Conservation (phyloP, 1,284 basidiomycete genomes). For the Wallemia hederae region DNA sequence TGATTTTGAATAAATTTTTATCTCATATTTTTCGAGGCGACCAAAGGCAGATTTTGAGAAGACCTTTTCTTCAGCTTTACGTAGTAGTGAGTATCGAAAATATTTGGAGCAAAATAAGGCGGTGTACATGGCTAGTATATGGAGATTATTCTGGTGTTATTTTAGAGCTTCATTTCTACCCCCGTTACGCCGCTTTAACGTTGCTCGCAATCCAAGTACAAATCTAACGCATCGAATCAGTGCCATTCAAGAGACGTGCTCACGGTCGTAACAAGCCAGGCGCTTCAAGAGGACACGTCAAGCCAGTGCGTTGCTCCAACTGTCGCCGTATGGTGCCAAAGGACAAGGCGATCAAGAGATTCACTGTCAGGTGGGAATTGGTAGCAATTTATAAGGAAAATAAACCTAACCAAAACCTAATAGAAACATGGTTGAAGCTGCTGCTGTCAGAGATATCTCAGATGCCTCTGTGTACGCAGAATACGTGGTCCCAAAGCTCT, state of each 20-base stretch:
- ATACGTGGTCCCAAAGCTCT: conserved; percentile 89
- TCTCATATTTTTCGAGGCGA: background rate
- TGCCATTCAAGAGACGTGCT: background rate
- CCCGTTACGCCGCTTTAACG: background rate
- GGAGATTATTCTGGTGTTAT: no score
- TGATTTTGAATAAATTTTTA: background rate
- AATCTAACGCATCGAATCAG: background rate
- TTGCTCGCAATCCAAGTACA: background rate
- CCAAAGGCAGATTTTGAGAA: background rate
- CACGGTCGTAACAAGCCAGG: background rate
- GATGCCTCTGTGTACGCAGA: conserved; percentile 90
- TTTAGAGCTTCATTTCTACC: no score
- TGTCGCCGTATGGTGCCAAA: conserved; percentile 12
- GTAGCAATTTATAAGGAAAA: no score
- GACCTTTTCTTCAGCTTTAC: background rate
- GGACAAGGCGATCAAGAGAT: conserved; percentile 99
- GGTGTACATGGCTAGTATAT: no score
- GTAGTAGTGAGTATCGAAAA: background rate
- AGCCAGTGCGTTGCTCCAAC: background rate
- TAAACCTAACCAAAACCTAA: no score
- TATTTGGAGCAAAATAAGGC: background rate
- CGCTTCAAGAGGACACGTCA: background rate
- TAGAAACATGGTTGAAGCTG: conserved; percentile 89
- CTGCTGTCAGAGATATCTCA: conserved; percentile 86
- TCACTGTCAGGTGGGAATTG: conserved; percentile 45